Conservation (phyloP, 129 eudicot species). For the Pseudognaphalium luteoalbum region DNA sequence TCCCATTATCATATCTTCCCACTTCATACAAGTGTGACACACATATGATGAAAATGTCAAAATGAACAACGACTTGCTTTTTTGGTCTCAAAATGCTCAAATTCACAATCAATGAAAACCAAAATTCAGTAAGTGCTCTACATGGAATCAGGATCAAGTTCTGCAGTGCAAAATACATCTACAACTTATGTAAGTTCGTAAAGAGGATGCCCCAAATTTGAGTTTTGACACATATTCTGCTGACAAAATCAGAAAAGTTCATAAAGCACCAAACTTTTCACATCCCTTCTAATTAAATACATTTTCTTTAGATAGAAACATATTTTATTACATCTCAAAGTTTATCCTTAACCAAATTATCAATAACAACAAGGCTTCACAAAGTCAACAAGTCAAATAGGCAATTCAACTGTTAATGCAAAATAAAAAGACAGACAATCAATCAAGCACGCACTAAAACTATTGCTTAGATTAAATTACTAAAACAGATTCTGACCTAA, state of each 20-base stretch:
- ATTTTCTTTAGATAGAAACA: conserved; percentile 17
- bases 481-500: not conserved
- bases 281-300: conserved; percentile 16
- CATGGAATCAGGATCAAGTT: too few species aligned
- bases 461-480: conserved; percentile 9
- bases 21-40: too few species aligned
- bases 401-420: conserved; percentile 1
- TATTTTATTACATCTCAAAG: not conserved
- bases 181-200: too few species aligned
- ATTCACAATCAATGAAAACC: too few species aligned
- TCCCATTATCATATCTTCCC: too few species aligned
- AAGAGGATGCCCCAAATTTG: too few species aligned
- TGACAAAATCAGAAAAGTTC: not conserved
- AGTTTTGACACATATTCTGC: too few species aligned
- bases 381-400: conserved; percentile 14
- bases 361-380: not conserved
- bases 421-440: not conserved
- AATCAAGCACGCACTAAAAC: conserved; percentile 13
- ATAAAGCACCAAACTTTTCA: conserved; percentile 10
- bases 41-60: too few species aligned
- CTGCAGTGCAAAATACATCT: too few species aligned
- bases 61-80: too few species aligned
- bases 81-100: too few species aligned
- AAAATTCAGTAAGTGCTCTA: too few species aligned
- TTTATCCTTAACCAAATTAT: not conserved